These are phyloP conservation scores for Colletotrichum nymphaeae DNA, from an alignment of 2,329 filamentous ascomycete genomes.

Conservation along the genomic window DNA sequence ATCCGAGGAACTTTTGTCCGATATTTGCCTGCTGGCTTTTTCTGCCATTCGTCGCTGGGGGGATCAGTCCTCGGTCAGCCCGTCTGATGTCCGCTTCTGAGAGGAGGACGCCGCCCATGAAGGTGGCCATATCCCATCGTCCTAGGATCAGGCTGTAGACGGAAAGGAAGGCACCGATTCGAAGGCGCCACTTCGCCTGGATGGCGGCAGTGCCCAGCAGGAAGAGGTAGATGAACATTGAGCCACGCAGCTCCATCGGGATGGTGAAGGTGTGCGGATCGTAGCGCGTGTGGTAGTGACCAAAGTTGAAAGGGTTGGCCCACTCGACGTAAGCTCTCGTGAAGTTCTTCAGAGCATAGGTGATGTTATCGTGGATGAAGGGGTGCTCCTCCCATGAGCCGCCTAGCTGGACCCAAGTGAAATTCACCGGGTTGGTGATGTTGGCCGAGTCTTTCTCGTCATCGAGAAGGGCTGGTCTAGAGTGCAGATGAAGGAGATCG, in stretches of 20 bases:
- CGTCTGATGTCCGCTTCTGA: conserved; percentile 50
- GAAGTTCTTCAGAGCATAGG: conserved; percentile 51
- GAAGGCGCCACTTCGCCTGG: conserved; percentile 47
- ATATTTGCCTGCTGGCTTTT: conserved; percentile 20
- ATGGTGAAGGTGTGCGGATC: conserved; percentile 56
- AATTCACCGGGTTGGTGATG: conserved; percentile 46
- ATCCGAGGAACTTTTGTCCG: conserved; percentile 31
- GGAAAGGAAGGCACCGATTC: conserved; percentile 44
- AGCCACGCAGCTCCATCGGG: conserved; percentile 54
- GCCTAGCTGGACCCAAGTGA: conserved; percentile 50
- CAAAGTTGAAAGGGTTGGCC: conserved; percentile 55
- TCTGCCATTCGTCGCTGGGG: conserved; percentile 30
- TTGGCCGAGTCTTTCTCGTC: conserved; percentile 46
- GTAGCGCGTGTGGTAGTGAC: conserved; percentile 52
- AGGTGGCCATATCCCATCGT: conserved; percentile 54
- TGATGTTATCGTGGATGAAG: conserved; percentile 50
- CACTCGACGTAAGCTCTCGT: conserved; percentile 50
- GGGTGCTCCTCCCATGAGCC: conserved; percentile 56
- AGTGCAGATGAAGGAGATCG: neutral
- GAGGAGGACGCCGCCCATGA: conserved; percentile 50
- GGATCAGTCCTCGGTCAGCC: conserved; percentile 33
- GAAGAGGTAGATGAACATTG: conserved; percentile 53
- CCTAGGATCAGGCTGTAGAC: conserved; percentile 48
- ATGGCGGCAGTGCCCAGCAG: conserved; percentile 51
- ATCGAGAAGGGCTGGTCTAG: conserved; percentile 15